Evolutionary conservation across 202 grass and related monocot species (phyloP).

Genomic region (Brachypodium distachyon): DNA sequence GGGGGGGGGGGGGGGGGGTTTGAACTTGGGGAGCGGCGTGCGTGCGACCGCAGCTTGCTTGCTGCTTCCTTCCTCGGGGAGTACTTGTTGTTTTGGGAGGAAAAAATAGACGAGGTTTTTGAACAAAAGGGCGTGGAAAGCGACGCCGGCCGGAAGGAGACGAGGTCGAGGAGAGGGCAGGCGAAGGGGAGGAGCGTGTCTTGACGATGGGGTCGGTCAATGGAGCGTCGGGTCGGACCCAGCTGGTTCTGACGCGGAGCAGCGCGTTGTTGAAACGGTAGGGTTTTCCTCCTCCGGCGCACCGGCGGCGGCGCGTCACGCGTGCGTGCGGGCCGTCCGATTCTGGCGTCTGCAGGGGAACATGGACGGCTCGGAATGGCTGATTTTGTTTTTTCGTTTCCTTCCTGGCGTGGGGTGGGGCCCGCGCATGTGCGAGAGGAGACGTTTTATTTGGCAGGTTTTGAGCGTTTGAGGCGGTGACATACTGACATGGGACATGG

Average conservation of each 20-base stretch:
- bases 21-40: slow-evolving; percentile 46
- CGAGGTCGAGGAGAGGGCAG: background rate
- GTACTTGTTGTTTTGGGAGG: background rate
- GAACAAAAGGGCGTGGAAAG: slow-evolving; percentile 39
- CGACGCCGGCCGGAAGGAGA: slow-evolving; percentile 16
- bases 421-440: slow-evolving; percentile 12
- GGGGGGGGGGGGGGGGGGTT: slow-evolving; percentile 20
- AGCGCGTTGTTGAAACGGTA: slow-evolving; percentile 20
- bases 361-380: background rate
- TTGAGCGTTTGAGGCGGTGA: background rate
- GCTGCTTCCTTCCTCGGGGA: background rate
- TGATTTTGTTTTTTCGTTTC: background rate
- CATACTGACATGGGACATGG: no score
- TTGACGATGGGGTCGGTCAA: background rate
- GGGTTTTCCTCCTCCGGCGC: background rate
- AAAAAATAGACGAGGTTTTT: slow-evolving; percentile 3
- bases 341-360: background rate
- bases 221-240: background rate
- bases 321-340: slow-evolving; percentile 11
- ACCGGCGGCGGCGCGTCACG: no score
- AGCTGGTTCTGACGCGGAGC: background rate
- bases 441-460: background rate
- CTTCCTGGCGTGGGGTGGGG: background rate
- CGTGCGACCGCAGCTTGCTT: slow-evolving; percentile 22
- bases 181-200: slow-evolving; percentile 1